Percentiles rank a stretch among this genome's conserved stretches.
Conservation (phyloP, 345 rosid species). For the Hypericum perforatum region DNA sequence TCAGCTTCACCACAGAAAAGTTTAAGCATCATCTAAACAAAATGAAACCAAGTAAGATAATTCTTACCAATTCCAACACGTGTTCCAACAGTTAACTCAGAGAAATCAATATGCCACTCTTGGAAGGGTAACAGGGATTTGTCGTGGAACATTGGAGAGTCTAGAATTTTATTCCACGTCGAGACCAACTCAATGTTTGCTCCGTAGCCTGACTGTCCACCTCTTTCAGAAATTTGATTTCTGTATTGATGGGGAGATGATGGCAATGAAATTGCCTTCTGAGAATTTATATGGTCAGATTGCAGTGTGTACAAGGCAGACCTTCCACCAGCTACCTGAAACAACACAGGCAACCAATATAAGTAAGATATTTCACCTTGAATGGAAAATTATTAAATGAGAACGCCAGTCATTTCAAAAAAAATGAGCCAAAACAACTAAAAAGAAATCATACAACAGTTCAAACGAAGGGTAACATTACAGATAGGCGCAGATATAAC, state of each 20-base stretch:
- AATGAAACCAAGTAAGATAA: not conserved
- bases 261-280: conserved; percentile 86
- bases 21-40: not conserved
- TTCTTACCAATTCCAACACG: conserved; percentile 94
- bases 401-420: too few species aligned
- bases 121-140: conserved; percentile 66
- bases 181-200: conserved; percentile 38
- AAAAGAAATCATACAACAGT: too few species aligned
- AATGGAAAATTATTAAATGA: too few species aligned
- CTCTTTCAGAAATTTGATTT: conserved; percentile 47
- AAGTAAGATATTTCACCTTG: too few species aligned
- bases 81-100: conserved; percentile 82
- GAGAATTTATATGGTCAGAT: conserved; percentile 51
- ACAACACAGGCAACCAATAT: too few species aligned
- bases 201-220: conserved; percentile 33
- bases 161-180: conserved; percentile 79
- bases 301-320: conserved; percentile 47
- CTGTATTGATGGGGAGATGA: conserved; percentile 81
- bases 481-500: too few species aligned
- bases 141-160: conserved; percentile 68
- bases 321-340: conserved; percentile 42
- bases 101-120: conserved; percentile 95
- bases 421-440: too few species aligned
- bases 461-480: too few species aligned
- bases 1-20: too few species aligned